Conservation (phyloP, 176 grass and related monocot species). For the Aegilops speltoides region DNA sequence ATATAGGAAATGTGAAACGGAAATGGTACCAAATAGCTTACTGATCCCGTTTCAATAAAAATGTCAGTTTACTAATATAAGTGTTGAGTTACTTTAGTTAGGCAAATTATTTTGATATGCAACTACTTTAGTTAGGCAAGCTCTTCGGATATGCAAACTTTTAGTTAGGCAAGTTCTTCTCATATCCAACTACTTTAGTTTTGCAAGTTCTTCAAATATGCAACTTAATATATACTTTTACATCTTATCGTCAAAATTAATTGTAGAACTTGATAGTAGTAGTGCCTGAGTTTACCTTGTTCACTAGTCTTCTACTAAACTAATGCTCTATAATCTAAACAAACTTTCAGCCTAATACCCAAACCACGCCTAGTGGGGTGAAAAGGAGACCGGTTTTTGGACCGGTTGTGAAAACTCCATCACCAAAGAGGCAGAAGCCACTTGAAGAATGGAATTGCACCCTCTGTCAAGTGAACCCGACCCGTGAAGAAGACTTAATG, state of each 20-base stretch:
- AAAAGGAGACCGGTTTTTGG: constrained; percentile 5
- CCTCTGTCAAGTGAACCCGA: neutral
- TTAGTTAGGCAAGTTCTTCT: neutral
- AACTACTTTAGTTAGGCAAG: neutral
- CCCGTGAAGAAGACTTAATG: neutral
- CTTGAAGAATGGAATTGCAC: neutral
- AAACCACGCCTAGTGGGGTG: neutral
- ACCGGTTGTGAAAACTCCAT: neutral
- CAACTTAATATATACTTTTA: neutral
- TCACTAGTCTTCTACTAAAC: neutral
- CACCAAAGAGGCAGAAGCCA: constrained; percentile 12
- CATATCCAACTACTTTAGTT: neutral
- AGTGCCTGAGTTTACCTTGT: neutral
- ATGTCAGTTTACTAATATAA: neutral
- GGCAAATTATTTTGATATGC: neutral
- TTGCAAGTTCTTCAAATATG: neutral
- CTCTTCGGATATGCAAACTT: too few relatives aligned
- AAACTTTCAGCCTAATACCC: constrained; percentile 18
- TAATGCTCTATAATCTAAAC: neutral
- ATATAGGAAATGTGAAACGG: neutral
- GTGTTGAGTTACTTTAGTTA: neutral
- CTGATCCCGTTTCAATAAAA: neutral
- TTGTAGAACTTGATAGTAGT: neutral
- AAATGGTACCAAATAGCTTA: neutral
- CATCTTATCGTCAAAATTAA: neutral